These are phyloP conservation scores for Phaseolus coccineus DNA, from an alignment of 331 rosid species.

Conservation along the genomic window DNA sequence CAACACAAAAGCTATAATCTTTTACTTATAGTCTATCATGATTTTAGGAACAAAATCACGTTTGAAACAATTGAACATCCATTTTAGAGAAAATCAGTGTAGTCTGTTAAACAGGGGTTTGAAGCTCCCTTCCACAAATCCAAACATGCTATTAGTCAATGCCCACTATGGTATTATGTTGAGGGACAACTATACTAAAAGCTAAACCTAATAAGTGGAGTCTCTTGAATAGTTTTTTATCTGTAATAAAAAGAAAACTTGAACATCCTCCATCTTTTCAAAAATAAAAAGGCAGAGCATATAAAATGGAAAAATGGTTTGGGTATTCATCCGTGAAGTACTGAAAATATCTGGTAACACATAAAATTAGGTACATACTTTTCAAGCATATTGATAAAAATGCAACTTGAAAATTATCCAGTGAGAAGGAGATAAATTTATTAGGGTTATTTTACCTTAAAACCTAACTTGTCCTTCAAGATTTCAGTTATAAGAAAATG, in stretches of 20 bases:
- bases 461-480: slow-evolving; percentile 78
- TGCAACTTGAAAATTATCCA: slow-evolving; percentile 18
- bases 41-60: neutral
- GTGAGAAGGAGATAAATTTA: slow-evolving; percentile 11
- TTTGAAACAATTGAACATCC: neutral
- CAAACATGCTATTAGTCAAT: neutral
- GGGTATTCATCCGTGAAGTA: neutral
- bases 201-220: neutral
- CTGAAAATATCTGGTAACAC: neutral
- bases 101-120: neutral
- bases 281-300: slow-evolving; percentile 3
- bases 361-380: neutral
- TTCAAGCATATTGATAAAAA: slow-evolving; percentile 16
- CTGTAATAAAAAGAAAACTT: neutral
- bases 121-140: neutral
- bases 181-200: neutral
- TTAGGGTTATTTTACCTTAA: slow-evolving; percentile 58
- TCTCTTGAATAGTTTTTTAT: neutral
- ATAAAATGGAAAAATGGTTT: neutral
- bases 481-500: slow-evolving; percentile 72
- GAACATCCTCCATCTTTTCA: neutral
- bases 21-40: neutral
- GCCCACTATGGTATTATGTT: neutral
- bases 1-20: slow-evolving; percentile 5
- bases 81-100: neutral